These are phyloP conservation scores for Salix koriyanagi DNA, from an alignment of 345 rosid genomes.

Conservation along the genomic window DNA sequence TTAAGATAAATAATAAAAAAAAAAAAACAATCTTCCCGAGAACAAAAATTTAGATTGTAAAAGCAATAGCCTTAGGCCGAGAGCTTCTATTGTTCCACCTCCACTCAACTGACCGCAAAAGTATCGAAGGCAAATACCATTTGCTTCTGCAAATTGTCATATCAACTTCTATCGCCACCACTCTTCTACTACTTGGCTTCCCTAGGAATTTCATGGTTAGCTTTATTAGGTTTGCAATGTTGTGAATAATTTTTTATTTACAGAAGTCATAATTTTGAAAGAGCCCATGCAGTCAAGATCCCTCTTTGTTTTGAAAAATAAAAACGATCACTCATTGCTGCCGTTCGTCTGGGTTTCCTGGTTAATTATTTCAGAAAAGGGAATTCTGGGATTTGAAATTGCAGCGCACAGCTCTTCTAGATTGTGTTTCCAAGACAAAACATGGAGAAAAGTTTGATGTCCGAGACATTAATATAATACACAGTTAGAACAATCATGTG, in stretches of 20 bases:
- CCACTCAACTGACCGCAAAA: slow-evolving; percentile 70
- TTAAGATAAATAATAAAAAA: no score
- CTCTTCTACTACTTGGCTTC: slow-evolving; percentile 2
- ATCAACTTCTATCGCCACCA: slow-evolving; percentile 45
- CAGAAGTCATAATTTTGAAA: background rate
- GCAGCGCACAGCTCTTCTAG: background rate
- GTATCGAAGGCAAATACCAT: slow-evolving; percentile 77
- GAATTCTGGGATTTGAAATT: background rate
- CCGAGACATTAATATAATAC: no score
- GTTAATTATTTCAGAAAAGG: no score
- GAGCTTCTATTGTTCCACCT: slow-evolving; percentile 66
- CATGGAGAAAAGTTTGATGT: no score
- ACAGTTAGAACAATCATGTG: background rate
- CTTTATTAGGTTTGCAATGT: slow-evolving; percentile 47
- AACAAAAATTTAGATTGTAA: slow-evolving; percentile 16
- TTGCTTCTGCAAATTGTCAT: slow-evolving; percentile 52
- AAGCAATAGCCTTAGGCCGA: slow-evolving; percentile 54
- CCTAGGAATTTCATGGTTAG: slow-evolving; percentile 49
- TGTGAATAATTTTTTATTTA: background rate
- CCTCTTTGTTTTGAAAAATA: background rate
- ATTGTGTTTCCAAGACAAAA: background rate
- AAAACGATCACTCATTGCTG: background rate
- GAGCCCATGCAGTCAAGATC: background rate
- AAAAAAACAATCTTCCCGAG: no score
- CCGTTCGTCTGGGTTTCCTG: background rate